phyloP scores from a whole-genome alignment of 1,284 basidiomycete species.

The Schizophyllum amplum region DNA sequence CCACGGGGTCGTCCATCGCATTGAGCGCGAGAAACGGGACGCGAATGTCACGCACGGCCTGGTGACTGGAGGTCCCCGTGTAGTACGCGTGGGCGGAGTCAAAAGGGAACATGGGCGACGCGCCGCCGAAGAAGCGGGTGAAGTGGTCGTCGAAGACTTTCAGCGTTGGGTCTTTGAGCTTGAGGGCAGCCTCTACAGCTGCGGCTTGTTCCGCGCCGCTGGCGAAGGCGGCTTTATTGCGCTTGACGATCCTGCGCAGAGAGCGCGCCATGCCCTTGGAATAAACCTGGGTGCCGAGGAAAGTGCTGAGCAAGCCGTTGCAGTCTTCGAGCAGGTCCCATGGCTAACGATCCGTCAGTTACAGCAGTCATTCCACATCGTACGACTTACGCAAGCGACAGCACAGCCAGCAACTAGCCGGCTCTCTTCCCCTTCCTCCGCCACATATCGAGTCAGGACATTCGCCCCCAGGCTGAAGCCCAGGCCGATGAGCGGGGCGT shows the following conservation, averaged over 20 bases:
- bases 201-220: conserved; percentile 21
- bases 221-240: background rate
- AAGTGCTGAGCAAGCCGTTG: conserved; percentile 27
- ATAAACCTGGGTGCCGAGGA: conserved; percentile 67
- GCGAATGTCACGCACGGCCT: conserved; percentile 46
- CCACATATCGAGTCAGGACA: conserved; percentile 84
- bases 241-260: conserved; percentile 51
- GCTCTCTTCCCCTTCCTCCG: conserved; percentile 71
- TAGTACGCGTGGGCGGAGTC: conserved; percentile 78
- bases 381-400: conserved; percentile 64
- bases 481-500: conserved; percentile 66
- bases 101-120: conserved; percentile 78
- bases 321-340: conserved; percentile 49
- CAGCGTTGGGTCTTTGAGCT: conserved; percentile 46
- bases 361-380: conserved; percentile 7
- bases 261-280: conserved; percentile 81
- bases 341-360: conserved; percentile 38
- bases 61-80: conserved; percentile 50
- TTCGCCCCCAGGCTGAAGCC: conserved; percentile 66
- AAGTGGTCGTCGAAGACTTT: conserved; percentile 59
- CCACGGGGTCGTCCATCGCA: conserved; percentile 88
- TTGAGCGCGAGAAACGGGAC: conserved; percentile 82
- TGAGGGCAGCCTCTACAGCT: conserved; percentile 36
- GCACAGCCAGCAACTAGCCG: conserved; percentile 73
- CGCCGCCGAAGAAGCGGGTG: conserved; percentile 71